phyloP scores from a whole-genome alignment of 2,329 filamentous ascomycete genomes.

The Phialocephala subalpina region DNA sequence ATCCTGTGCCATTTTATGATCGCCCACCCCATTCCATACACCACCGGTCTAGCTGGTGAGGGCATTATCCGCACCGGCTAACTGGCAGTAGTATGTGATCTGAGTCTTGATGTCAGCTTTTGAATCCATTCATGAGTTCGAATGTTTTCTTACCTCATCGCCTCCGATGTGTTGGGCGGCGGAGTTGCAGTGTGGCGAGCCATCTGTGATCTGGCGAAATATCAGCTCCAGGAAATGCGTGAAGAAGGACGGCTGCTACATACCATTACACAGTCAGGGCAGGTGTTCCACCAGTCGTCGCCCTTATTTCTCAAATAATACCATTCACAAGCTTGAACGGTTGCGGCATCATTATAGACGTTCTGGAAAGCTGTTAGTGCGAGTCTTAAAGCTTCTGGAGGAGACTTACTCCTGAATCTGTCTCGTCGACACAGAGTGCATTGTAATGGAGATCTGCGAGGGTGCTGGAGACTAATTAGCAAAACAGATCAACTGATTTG shows the following conservation, averaged over 20 bases:
- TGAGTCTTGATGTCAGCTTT: conserved; percentile 9
- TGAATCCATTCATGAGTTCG: neutral
- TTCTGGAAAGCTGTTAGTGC: conserved; percentile 13
- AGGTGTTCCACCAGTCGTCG: conserved; percentile 25
- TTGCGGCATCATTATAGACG: conserved; percentile 30
- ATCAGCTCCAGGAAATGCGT: neutral
- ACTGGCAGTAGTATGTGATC: conserved; percentile 27
- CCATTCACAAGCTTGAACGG: conserved; percentile 22
- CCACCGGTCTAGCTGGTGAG: neutral
- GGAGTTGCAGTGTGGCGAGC: conserved; percentile 24
- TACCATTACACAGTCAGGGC: conserved; percentile 32
- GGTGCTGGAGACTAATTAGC: conserved; percentile 19
- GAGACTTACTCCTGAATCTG: conserved; percentile 13
- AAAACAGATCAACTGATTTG: neutral
- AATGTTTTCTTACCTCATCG: conserved; percentile 23
- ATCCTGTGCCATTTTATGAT: too few species aligned
- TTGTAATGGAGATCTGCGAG: conserved; percentile 37
- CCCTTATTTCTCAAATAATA: conserved; percentile 30
- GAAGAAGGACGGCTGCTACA: too few species aligned
- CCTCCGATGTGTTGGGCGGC: conserved; percentile 23
- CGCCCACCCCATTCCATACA: neutral
- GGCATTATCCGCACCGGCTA: conserved; percentile 20
- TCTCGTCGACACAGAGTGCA: conserved; percentile 26
- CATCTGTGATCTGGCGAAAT: conserved; percentile 1
- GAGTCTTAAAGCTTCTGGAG: neutral